Percentiles rank a stretch among this genome's conserved stretches.
Evolutionary conservation across 352 stramenopile species (phyloP).

Genomic region (Phytopythium ostracodes): DNA sequence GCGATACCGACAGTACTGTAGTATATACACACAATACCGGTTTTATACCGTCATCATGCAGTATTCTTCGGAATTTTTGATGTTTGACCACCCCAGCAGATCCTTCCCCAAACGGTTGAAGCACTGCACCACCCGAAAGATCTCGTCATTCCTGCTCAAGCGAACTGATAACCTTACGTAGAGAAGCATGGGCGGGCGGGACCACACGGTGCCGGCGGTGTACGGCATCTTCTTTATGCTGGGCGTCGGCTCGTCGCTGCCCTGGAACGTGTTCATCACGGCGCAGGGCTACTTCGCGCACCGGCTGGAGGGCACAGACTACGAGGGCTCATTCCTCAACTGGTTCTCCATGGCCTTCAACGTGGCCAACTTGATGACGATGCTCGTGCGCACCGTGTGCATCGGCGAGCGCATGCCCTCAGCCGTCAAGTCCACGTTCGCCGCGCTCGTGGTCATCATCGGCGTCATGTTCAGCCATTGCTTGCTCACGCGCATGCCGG

Average conservation of each 20-base stretch:
- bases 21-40: no score
- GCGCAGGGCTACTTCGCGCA: constrained; percentile 74
- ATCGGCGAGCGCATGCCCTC: constrained; percentile 59
- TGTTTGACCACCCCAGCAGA: no score
- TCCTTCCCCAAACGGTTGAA: no score
- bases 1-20: not conserved
- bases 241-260: constrained; percentile 69
- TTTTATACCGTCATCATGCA: no score
- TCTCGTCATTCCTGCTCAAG: no score
- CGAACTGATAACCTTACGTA: not conserved
- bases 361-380: constrained; percentile 68
- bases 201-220: constrained; percentile 33
- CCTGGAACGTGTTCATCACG: constrained; percentile 88
- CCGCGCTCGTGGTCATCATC: constrained; percentile 63
- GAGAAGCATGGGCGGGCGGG: constrained; percentile 14
- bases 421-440: constrained; percentile 58
- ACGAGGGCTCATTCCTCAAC: constrained; percentile 80
- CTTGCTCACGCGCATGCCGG: constrained; percentile 63
- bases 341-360: constrained; percentile 87
- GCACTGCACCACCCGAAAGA: no score
- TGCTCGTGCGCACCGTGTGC: constrained; percentile 63
- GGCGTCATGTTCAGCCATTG: constrained; percentile 69
- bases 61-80: no score
- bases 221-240: constrained; percentile 79
- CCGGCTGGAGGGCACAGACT: constrained; percentile 52